These are phyloP conservation scores for Metroxylon sagu DNA, from an alignment of 176 grass and related monocot genomes.

Conservation along the genomic window DNA sequence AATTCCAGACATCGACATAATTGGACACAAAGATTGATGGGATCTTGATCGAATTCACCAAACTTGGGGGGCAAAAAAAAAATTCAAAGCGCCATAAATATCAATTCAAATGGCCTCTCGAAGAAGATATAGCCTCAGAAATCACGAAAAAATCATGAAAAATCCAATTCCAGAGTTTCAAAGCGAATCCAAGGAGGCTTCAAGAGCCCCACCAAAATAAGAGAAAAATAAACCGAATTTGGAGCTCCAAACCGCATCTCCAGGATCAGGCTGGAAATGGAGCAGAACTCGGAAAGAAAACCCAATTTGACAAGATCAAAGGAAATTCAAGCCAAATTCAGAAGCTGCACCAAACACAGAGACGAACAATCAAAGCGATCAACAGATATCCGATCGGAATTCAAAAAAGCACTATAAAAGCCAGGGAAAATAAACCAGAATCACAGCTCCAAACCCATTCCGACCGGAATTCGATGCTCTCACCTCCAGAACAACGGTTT, in stretches of 20 bases:
- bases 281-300: not conserved
- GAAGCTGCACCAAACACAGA: too few species aligned
- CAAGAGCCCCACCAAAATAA: not conserved
- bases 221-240: not conserved
- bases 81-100: not conserved
- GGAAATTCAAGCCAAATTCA: too few species aligned
- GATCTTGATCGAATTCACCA: constrained; percentile 4
- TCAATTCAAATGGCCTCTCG: not conserved
- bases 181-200: not conserved
- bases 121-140: not conserved
- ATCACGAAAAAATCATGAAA: not conserved
- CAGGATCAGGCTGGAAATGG: not conserved
- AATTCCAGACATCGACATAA: not conserved
- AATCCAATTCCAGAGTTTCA: not conserved
- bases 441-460: not conserved
- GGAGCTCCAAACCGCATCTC: not conserved
- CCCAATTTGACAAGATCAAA: too few species aligned
- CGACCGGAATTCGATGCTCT: not conserved
- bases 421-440: not conserved
- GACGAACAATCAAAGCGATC: not conserved
- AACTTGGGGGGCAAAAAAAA: not conserved
- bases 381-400: not conserved
- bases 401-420: not conserved
- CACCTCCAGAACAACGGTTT: not conserved
- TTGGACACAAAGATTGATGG: not conserved